Conservation (phyloP, 345 rosid species). For the Rhodomyrtus tomentosa region DNA sequence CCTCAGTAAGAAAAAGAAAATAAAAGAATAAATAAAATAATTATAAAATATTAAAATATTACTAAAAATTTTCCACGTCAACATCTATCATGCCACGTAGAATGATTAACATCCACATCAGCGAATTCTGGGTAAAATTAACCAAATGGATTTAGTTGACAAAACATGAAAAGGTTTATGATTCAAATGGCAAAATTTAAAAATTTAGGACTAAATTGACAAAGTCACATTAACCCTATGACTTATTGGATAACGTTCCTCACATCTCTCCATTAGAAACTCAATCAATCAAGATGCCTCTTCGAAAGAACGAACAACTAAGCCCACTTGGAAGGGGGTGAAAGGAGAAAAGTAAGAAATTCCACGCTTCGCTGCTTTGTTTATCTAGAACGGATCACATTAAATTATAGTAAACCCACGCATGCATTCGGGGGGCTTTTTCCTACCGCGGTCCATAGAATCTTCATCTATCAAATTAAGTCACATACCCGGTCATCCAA, state of each 20-base stretch:
- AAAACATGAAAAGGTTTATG: too few relatives aligned
- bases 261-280: background rate
- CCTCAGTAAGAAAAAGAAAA: too few relatives aligned
- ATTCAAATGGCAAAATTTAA: too few relatives aligned
- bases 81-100: too few relatives aligned
- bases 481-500: background rate
- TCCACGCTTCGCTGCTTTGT: background rate
- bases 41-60: too few relatives aligned
- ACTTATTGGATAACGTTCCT: too few relatives aligned
- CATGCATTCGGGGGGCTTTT: background rate
- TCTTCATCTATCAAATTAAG: background rate
- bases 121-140: too few relatives aligned
- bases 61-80: too few relatives aligned
- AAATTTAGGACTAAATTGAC: too few relatives aligned
- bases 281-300: background rate
- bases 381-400: background rate
- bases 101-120: accelerated
- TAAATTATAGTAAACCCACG: background rate
- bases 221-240: too few relatives aligned
- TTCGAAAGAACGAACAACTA: background rate
- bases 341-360: background rate
- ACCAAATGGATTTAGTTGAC: too few relatives aligned
- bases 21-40: too few relatives aligned
- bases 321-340: background rate
- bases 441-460: background rate